Evolutionary conservation across 2,329 filamentous ascomycete genomes (phyloP).

Genomic region (Diplocarpon mali): DNA sequence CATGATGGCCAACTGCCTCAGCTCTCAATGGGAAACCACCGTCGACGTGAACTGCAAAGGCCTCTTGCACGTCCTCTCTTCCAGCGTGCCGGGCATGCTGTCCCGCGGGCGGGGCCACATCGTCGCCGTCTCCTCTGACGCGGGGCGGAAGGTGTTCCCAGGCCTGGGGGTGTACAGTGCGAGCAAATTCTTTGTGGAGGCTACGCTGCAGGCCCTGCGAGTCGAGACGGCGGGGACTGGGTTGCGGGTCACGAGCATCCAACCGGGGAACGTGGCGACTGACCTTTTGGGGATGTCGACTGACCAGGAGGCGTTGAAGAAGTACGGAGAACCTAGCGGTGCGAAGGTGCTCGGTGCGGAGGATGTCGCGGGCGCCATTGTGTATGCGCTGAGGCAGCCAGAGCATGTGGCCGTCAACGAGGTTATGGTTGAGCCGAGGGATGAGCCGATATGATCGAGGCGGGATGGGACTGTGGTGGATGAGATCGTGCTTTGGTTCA

Average conservation of each 20-base stretch:
- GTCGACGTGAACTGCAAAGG: slow-evolving; percentile 85
- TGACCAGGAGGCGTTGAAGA: slow-evolving; percentile 65
- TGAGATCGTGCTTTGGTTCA: neutral
- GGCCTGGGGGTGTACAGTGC: slow-evolving; percentile 74
- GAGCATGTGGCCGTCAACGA: slow-evolving; percentile 71
- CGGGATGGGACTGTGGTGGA: neutral
- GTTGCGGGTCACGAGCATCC: slow-evolving; percentile 60
- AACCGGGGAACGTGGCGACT: slow-evolving; percentile 68
- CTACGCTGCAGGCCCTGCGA: slow-evolving; percentile 62
- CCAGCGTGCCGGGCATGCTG: slow-evolving; percentile 62
- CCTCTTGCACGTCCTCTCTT: slow-evolving; percentile 59
- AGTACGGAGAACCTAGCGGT: slow-evolving; percentile 64
- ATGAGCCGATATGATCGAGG: slow-evolving; percentile 52
- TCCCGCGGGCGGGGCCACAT: slow-evolving; percentile 59
- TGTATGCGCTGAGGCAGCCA: slow-evolving; percentile 65
- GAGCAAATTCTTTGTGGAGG: slow-evolving; percentile 78
- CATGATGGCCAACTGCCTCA: slow-evolving; percentile 68
- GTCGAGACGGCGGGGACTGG: slow-evolving; percentile 67
- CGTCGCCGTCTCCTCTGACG: slow-evolving; percentile 73
- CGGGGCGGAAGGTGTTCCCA: slow-evolving; percentile 71
- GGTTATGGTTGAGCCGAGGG: slow-evolving; percentile 65
- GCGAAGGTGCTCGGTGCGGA: slow-evolving; percentile 64
- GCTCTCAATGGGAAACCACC: slow-evolving; percentile 69
- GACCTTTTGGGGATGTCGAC: slow-evolving; percentile 66
- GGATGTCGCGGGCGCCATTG: slow-evolving; percentile 61